Evolutionary conservation across 192 early-diverging fungal species (phyloP), one percentile per base, ranked within the genome.

Genomic region (Dimargaris verticillata): DNA sequence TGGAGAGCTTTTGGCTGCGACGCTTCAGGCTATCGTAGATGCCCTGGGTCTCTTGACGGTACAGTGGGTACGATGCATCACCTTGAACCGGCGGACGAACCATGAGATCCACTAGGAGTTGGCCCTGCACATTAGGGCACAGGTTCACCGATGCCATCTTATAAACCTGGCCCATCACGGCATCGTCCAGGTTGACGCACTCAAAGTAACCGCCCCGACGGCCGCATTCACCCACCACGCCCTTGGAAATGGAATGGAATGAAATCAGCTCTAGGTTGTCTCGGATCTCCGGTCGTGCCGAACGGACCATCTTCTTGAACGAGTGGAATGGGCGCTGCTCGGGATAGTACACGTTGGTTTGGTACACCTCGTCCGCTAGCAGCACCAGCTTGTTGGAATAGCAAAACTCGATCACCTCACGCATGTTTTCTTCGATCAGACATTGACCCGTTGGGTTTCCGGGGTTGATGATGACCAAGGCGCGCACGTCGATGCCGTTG

Each of bases 191-290:
- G 49, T 85, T 85, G 29, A 80, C 80, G 63, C 89, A 92, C 73
- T 99, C 95, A 79, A 93, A 93, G 77, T 96, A 99, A 13, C 93
- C 95, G 61, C 95, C 95, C 50, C 95, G 84, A 51, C 91, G 83
- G 44, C 95, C 95, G 68, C 95, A 99, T 73, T 99, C 95, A 64
- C 95, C 95, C 53, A 99, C 68, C 91, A 95, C 89, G 62, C 95
- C 95, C 75, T 99, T 99, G 53, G 93, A 95, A 52, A 92, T 85
- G 41, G 83, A 87, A 80, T 99, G 92, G 80, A 95, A 95, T 28
- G 91, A 93, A 62, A 99, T 81, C 59, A 99, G 75, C 76, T 99
- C 93, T 20, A 89, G 70, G 18, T 38, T 18, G 53, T 81, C 69
- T 13, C 78, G 72, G 62, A 88, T 88, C 3, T 67, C 61, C 3